Base-by-base conservation (phyloP, 306 rosid genomes). In the Trifolium dubium region DNA sequence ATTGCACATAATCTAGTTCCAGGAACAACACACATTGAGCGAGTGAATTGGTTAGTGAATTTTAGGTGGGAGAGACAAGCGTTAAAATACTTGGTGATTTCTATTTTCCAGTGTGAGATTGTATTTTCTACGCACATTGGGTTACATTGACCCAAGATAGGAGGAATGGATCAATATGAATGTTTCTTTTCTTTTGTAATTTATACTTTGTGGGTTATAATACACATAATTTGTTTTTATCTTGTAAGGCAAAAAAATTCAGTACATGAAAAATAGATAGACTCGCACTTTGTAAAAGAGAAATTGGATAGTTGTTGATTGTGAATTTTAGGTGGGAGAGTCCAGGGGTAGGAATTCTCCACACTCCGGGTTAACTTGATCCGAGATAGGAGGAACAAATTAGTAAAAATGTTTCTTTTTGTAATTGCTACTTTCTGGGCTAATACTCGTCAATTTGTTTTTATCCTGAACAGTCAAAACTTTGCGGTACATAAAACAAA, bases 121-220 rank as follows among this genome's bases (percentile, higher is more conserved):
- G 4, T 53, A 29, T 18, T 3, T 18, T 51, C 58, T 17, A n/a
- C 32, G 9, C 32, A 23, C 62, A 9, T 55, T 55, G n/a, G 32
- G 8, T 55, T 23, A 23, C 0, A 32, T 30, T 12, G 64, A 30
- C 39, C 39, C 8, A 2, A 12, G 40, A 59, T 59, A 12, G 64
- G 64, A 59, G 5, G 40, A 60, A 60, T 14, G 3, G 19, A 59
- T 30, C 9, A 59, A 6, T 30, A 12, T 2, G 31, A 59, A 31
- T 31, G 40, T 30, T 60, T 19, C 13, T 54, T 31, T 58, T 55
- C 61, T 55, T 55, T 55, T 55, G n/a, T 55, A 55, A 54, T 10
- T 10, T 6, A 32, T 55, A 19, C 62, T 19, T 55, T 23, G 8
- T 56, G 35, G 60, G 30, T 5, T 17, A 17, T 51, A 17, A 51